Conservation (phyloP, 345 rosid genomes). For the Ricinus communis region DNA sequence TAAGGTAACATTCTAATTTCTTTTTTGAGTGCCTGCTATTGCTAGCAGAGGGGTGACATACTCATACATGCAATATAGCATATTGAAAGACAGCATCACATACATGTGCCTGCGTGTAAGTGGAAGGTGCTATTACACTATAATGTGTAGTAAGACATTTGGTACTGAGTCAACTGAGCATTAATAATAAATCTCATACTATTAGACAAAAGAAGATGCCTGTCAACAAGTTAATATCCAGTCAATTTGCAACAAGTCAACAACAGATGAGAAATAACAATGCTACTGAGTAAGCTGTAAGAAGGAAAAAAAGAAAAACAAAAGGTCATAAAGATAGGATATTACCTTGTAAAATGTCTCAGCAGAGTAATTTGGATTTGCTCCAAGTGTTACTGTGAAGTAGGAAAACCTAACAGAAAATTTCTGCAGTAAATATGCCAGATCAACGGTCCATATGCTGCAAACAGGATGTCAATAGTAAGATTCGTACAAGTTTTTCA, state of each 20-base stretch:
- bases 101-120: too few species aligned
- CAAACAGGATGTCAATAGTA: conserved; percentile 11
- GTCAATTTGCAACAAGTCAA: conserved; percentile 1
- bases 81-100: too few species aligned
- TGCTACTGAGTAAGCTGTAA: background rate
- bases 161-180: background rate
- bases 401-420: conserved; percentile 75
- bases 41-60: background rate
- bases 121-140: too few species aligned
- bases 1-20: background rate
- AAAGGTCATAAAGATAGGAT: background rate
- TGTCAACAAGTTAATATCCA: background rate
- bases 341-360: conserved; percentile 89
- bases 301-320: background rate
- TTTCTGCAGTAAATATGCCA: conserved; percentile 74
- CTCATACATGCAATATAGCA: background rate
- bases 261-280: background rate
- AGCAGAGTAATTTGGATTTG: conserved; percentile 77
- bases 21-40: background rate
- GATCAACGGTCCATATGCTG: conserved; percentile 96
- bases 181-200: background rate
- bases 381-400: conserved; percentile 86
- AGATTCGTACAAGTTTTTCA: conserved; percentile 17
- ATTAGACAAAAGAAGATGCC: background rate
- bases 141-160: background rate